phyloP scores from a whole-genome alignment of 73 alveolate genomes.

The Uronychia binucleata region DNA sequence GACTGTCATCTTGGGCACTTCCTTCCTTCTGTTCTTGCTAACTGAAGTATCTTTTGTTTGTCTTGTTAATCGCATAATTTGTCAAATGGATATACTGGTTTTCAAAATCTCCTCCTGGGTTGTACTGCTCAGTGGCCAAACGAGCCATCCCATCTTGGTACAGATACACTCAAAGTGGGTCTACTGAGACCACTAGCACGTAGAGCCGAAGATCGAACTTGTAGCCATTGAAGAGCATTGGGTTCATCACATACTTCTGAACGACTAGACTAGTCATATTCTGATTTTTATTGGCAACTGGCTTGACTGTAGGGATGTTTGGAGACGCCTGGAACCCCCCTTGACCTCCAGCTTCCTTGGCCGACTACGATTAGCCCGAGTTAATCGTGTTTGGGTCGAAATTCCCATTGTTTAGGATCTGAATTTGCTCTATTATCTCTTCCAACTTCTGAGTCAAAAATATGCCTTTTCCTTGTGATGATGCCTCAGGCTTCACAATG shows the following conservation, averaged over 20 bases:
- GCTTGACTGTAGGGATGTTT: too few relatives aligned
- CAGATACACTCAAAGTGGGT: conserved; percentile 50
- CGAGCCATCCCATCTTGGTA: conserved; percentile 71
- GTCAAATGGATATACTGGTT: conserved; percentile 40
- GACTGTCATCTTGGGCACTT: too few relatives aligned
- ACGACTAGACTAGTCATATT: too few relatives aligned
- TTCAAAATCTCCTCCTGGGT: not conserved
- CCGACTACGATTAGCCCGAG: too few relatives aligned
- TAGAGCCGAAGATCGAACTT: conserved; percentile 90
- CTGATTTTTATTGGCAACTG: too few relatives aligned
- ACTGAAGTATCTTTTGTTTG: too few relatives aligned
- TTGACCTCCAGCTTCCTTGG: too few relatives aligned
- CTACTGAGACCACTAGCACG: conserved; percentile 65
- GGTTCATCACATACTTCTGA: conserved; percentile 76
- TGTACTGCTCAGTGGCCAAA: conserved; percentile 59
- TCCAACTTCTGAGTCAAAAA: conserved; percentile 14
- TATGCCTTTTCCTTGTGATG: conserved; percentile 38
- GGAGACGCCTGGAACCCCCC: too few relatives aligned
- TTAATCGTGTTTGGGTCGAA: too few relatives aligned
- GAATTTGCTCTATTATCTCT: conserved; percentile 26
- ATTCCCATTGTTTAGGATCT: too few relatives aligned
- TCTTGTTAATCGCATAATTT: conserved; percentile 34
- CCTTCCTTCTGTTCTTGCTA: too few relatives aligned
- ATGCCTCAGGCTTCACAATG: conserved; percentile 48
- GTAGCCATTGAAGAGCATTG: conserved; percentile 85